Conservation (phyloP, 345 rosid genomes). For the Eucalyptus leucophloia region DNA sequence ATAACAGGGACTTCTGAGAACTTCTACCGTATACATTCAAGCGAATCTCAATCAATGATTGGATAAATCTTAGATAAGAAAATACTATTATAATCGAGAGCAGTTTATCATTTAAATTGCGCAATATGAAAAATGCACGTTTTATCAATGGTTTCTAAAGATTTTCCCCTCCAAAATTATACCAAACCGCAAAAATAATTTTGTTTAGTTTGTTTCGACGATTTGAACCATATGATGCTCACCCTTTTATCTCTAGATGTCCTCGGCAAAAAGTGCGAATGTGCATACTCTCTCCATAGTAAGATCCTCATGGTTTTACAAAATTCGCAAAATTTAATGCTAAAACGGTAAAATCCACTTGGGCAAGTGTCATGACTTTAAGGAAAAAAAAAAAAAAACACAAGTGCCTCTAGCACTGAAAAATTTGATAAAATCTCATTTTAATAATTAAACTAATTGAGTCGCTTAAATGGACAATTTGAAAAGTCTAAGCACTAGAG, state of each 20-base stretch:
- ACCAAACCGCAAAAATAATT: neutral
- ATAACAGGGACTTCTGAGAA: neutral
- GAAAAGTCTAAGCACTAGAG: neutral
- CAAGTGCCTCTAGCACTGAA: neutral
- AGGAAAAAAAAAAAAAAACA: too few species aligned
- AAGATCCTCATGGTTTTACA: neutral
- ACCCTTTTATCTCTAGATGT: neutral
- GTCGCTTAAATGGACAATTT: neutral
- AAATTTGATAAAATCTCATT: too few species aligned
- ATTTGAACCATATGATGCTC: neutral
- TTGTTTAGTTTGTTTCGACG: neutral
- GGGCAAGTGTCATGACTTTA: neutral
- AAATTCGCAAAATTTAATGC: neutral
- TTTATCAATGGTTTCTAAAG: neutral
- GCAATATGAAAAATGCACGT: neutral
- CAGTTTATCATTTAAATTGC: neutral
- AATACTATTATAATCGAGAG: neutral
- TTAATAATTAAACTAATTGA: too few species aligned
- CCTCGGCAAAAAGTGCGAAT: neutral
- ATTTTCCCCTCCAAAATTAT: accelerated
- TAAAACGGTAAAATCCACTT: neutral
- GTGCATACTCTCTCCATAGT: neutral
- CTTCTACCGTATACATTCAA: neutral
- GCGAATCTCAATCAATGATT: neutral
- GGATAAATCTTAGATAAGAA: neutral